A percentile compares a stretch with the other conserved stretches of the same genome.
Evolutionary conservation across 2,329 filamentous ascomycete genomes (phyloP).

Genomic region (Lojkania enalia): DNA sequence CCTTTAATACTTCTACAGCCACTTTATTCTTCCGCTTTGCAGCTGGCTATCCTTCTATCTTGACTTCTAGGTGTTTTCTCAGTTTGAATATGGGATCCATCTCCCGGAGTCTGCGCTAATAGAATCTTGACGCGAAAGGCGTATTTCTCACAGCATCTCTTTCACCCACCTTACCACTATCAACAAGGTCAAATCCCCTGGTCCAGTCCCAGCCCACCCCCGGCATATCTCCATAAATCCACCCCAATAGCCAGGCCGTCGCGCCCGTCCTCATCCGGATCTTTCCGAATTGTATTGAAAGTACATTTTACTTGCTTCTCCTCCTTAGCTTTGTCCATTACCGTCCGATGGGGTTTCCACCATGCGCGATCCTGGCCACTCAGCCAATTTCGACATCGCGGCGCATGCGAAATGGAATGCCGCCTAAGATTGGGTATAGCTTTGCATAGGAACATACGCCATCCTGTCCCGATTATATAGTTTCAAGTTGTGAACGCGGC

Average conservation of each 20-base stretch:
- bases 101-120: background rate
- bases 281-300: slow-evolving; percentile 40
- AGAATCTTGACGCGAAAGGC: background rate
- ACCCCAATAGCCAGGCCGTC: slow-evolving; percentile 44
- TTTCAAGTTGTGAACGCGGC: slow-evolving; percentile 44
- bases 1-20: background rate
- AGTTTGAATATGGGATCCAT: background rate
- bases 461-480: slow-evolving; percentile 38
- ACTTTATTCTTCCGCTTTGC: no score
- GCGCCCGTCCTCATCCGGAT: slow-evolving; percentile 35
- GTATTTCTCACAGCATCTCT: background rate
- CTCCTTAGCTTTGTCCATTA: slow-evolving; percentile 51
- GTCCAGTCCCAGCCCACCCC: slow-evolving; percentile 46
- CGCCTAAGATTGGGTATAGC: slow-evolving; percentile 44
- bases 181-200: slow-evolving; percentile 41
- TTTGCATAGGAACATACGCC: slow-evolving; percentile 29
- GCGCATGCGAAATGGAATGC: slow-evolving; percentile 46
- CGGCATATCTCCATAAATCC: slow-evolving; percentile 48
- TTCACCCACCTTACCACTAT: slow-evolving; percentile 5
- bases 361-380: slow-evolving; percentile 49
- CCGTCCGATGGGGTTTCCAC: slow-evolving; percentile 49
- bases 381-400: slow-evolving; percentile 48
- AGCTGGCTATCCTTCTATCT: no score
- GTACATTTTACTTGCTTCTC: slow-evolving; percentile 38
- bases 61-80: background rate